Conservation (phyloP, 306 rosid species). For the Lathyrus tuberosus region DNA sequence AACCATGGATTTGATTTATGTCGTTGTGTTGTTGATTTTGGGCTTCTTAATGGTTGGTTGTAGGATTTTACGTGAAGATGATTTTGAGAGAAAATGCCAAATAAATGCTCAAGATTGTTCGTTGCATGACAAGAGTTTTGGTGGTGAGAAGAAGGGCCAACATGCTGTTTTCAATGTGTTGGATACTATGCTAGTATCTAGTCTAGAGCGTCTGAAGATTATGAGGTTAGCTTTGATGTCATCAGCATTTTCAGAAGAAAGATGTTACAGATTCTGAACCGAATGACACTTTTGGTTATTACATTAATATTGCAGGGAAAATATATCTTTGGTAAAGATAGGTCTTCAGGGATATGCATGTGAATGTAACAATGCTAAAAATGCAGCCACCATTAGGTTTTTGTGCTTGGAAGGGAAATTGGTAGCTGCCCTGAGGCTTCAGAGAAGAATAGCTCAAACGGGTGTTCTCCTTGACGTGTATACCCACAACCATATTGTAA, state of each 20-base stretch:
- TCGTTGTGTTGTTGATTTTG: not conserved
- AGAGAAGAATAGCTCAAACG: conserved; percentile 56
- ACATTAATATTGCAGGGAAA: conserved; percentile 63
- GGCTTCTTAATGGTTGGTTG: conserved; percentile 35
- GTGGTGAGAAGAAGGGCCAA: conserved; percentile 49
- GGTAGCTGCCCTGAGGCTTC: conserved; percentile 68
- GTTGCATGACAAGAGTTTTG: conserved; percentile 43
- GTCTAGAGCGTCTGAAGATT: conserved; percentile 72
- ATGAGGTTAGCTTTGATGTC: conserved; percentile 64
- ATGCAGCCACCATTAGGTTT: conserved; percentile 46
- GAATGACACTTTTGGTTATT: conserved; percentile 33
- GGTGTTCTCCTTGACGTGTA: conserved; percentile 61
- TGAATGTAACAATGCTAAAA: conserved; percentile 45
- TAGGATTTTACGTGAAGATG: conserved; percentile 51
- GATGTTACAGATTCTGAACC: conserved; percentile 17
- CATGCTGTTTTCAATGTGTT: conserved; percentile 73
- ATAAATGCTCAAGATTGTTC: conserved; percentile 47
- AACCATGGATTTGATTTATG: conserved; percentile 8
- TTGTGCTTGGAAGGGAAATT: conserved; percentile 71
- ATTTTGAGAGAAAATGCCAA: conserved; percentile 40
- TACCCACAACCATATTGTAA: conserved; percentile 75
- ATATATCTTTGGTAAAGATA: conserved; percentile 53
- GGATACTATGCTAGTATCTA: conserved; percentile 74
- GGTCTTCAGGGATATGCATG: conserved; percentile 49
- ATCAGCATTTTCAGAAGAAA: conserved; percentile 31